Percentiles rank a stretch among this genome's conserved stretches.
Evolutionary conservation across 2,329 filamentous ascomycete species (phyloP).

Genomic region (Aureobasidium melanogenum): DNA sequence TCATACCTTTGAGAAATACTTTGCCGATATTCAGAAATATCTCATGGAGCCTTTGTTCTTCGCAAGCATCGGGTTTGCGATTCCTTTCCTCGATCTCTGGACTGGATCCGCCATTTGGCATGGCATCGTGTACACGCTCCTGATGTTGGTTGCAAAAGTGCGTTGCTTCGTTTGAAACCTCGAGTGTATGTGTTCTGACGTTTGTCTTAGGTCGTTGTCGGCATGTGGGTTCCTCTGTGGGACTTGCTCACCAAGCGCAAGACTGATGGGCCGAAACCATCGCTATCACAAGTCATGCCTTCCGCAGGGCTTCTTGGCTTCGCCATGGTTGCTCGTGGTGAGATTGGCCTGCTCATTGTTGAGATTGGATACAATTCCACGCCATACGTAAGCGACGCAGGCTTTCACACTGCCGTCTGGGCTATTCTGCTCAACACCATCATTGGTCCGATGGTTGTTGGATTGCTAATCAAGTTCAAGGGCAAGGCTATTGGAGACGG

Average conservation of each 20-base stretch:
- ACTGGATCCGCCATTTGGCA: constrained; percentile 23
- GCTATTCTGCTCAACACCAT: constrained; percentile 22
- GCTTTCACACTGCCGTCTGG: constrained; percentile 22
- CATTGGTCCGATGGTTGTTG: constrained; percentile 20
- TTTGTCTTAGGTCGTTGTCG: constrained; percentile 3
- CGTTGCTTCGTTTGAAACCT: neutral
- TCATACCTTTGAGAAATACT: constrained; percentile 31
- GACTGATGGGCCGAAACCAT: neutral
- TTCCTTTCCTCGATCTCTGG: constrained; percentile 24
- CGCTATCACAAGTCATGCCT: neutral
- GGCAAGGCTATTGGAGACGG: constrained; percentile 18
- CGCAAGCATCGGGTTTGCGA: constrained; percentile 24
- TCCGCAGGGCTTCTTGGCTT: constrained; percentile 17
- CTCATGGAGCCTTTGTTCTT: constrained; percentile 25
- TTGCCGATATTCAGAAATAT: constrained; percentile 37
- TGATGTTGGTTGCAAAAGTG: constrained; percentile 22
- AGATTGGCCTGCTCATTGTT: constrained; percentile 24
- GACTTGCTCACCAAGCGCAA: neutral
- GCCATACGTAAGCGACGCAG: constrained; percentile 19
- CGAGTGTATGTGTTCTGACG: neutral
- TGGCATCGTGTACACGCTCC: constrained; percentile 22
- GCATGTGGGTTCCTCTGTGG: constrained; percentile 16
- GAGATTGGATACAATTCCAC: constrained; percentile 24
- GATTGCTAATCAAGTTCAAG: constrained; percentile 20
- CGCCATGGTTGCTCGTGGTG: constrained; percentile 23